Percentiles rank a stretch among this genome's conserved stretches.
Conservation (phyloP, 257 asterid species). For the Leonotis leonurus region DNA sequence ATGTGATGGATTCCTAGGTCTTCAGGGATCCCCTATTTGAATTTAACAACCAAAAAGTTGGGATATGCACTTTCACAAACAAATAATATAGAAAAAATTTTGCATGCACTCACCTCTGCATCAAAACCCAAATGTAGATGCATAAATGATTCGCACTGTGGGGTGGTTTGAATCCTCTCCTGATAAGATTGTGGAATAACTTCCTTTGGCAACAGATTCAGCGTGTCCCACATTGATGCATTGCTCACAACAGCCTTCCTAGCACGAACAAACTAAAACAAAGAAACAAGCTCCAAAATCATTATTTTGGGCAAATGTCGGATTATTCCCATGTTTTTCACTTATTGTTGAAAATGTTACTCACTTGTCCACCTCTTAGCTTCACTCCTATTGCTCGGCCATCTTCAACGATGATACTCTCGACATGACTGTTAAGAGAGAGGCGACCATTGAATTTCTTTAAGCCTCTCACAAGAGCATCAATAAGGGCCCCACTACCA, state of each 20-base stretch:
- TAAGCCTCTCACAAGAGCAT: constrained; percentile 81
- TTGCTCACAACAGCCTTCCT: constrained; percentile 88
- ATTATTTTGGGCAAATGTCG: background rate
- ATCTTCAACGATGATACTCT: constrained; percentile 66
- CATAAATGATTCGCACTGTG: constrained; percentile 96
- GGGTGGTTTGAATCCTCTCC: constrained; percentile 53
- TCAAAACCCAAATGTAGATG: constrained; percentile 95
- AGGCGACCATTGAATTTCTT: constrained; percentile 81
- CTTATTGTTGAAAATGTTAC: no score
- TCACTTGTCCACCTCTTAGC: constrained; percentile 82
- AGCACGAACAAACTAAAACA: constrained; percentile 70
- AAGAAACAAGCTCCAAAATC: background rate
- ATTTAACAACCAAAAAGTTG: no score
- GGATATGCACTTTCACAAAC: background rate
- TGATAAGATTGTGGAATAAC: constrained; percentile 55
- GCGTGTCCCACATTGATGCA: constrained; percentile 98
- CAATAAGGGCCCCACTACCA: constrained; percentile 84
- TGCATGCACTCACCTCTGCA: constrained; percentile 67
- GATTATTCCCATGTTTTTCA: background rate
- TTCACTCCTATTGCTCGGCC: constrained; percentile 90
- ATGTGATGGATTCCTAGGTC: constrained; percentile 92
- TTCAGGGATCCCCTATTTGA: constrained; percentile 53
- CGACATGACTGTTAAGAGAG: constrained; percentile 80
- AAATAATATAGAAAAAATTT: no score
- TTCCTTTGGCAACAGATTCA: constrained; percentile 65